Conservation (phyloP, 768 basidiomycete genomes). For the button mushroom (Agaricus bisporus) region DNA sequence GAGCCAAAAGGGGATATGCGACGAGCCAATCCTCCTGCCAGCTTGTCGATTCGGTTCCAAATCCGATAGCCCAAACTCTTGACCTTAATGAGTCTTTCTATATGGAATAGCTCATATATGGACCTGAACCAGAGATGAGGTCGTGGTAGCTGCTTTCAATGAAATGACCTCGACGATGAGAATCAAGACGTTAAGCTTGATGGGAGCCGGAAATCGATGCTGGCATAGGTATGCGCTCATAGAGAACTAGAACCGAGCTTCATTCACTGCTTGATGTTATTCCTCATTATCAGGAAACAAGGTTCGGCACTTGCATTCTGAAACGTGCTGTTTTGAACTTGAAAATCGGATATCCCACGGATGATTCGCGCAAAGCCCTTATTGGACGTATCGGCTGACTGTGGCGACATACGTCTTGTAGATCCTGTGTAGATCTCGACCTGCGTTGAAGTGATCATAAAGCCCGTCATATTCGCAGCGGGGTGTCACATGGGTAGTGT, state of each 20-base stretch:
- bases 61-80: neutral
- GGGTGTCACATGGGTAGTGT: neutral
- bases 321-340: neutral
- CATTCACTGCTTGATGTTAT: neutral
- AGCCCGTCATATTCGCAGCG: constrained; percentile 4
- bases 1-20: neutral
- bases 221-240: neutral
- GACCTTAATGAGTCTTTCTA: neutral
- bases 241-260: neutral
- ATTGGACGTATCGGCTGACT: too few relatives aligned
- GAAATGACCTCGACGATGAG: constrained; percentile 1
- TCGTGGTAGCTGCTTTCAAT: neutral
- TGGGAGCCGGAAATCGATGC: neutral
- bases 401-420: neutral
- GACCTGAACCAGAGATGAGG: neutral
- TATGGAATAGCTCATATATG: neutral
- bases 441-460: neutral
- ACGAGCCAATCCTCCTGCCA: constrained; percentile 6
- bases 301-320: neutral
- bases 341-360: neutral
- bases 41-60: constrained; percentile 1
- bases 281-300: constrained; percentile 1
- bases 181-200: neutral
- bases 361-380: too few relatives aligned
- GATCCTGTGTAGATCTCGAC: neutral